A percentile compares a stretch with the other conserved stretches of the same genome.
Conservation (phyloP, 495 filamentous ascomycete genomes). For the Penicillium mononematosum region DNA sequence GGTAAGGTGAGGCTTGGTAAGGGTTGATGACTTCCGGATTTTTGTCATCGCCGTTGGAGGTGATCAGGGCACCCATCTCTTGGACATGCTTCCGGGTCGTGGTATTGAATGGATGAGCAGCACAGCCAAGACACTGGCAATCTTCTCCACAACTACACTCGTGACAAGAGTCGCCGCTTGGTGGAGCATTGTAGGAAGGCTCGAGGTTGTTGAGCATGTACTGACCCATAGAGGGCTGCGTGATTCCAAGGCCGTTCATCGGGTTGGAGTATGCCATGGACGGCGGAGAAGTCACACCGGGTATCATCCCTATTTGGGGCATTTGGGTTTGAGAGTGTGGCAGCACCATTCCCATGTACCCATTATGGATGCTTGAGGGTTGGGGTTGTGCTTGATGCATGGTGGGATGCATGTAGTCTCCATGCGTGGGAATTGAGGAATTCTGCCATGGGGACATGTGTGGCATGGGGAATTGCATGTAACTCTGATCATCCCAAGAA, state of each 20-base stretch:
- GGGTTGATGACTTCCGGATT: slow-evolving; percentile 20
- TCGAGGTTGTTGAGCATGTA: slow-evolving; percentile 15
- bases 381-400: slow-evolving; percentile 16
- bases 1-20: slow-evolving; percentile 17
- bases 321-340: neutral
- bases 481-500: slow-evolving; percentile 18
- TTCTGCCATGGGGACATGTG: slow-evolving; percentile 29
- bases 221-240: slow-evolving; percentile 18
- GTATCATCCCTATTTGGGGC: neutral
- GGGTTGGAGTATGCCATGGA: slow-evolving; percentile 16
- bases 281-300: slow-evolving; percentile 8
- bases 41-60: slow-evolving; percentile 34
- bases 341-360: slow-evolving; percentile 11
- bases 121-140: slow-evolving; percentile 69
- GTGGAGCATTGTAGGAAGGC: slow-evolving; percentile 11
- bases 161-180: slow-evolving; percentile 35
- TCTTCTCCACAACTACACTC: slow-evolving; percentile 63
- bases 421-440: slow-evolving; percentile 17
- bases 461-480: slow-evolving; percentile 18
- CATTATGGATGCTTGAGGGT: slow-evolving; percentile 16
- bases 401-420: slow-evolving; percentile 18
- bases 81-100: slow-evolving; percentile 65
- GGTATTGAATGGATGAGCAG: slow-evolving; percentile 69
- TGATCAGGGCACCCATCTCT: slow-evolving; percentile 47
- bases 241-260: slow-evolving; percentile 22